phyloP scores from a whole-genome alignment of 2,329 filamentous ascomycete genomes.

The Fusarium lyarnte region DNA sequence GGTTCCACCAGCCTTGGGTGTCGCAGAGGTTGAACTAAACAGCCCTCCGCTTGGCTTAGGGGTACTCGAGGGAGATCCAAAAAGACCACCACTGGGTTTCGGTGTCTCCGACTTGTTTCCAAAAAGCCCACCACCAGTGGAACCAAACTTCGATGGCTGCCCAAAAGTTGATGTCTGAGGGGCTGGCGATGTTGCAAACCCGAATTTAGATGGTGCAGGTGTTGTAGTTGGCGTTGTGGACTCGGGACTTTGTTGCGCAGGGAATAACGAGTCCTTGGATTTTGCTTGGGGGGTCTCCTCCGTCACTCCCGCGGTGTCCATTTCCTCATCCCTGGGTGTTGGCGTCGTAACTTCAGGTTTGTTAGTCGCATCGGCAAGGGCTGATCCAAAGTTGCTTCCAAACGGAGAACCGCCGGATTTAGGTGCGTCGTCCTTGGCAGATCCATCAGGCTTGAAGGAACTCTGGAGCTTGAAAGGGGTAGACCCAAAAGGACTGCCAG shows the following conservation, averaged over 20 bases:
- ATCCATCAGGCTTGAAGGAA: conserved; percentile 72
- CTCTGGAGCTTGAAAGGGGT: conserved; percentile 73
- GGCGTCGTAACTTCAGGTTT: conserved; percentile 48
- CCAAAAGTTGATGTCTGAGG: conserved; percentile 48
- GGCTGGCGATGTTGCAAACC: conserved; percentile 50
- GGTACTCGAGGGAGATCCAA: conserved; percentile 36
- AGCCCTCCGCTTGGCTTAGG: conserved; percentile 30
- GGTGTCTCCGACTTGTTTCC: conserved; percentile 40
- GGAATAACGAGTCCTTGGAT: conserved; percentile 46
- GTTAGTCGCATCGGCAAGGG: conserved; percentile 60
- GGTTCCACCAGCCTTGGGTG: conserved; percentile 42
- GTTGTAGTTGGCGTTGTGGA: conserved; percentile 63
- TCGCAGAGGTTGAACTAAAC: conserved; percentile 40
- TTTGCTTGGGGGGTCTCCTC: conserved; percentile 52
- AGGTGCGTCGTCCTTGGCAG: conserved; percentile 67
- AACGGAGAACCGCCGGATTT: conserved; percentile 64
- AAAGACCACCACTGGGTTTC: conserved; percentile 40
- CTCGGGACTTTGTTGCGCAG: conserved; percentile 42
- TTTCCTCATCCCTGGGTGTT: conserved; percentile 61
- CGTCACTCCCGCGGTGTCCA: conserved; percentile 54
- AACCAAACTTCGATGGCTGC: conserved; percentile 45
- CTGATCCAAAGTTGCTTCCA: conserved; percentile 68
- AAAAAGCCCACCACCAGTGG: conserved; percentile 43
- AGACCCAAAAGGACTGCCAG: conserved; percentile 56
- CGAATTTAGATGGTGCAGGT: conserved; percentile 60